phyloP scores from a whole-genome alignment of 306 rosid genomes.

The Hippophae gyantsensis region DNA sequence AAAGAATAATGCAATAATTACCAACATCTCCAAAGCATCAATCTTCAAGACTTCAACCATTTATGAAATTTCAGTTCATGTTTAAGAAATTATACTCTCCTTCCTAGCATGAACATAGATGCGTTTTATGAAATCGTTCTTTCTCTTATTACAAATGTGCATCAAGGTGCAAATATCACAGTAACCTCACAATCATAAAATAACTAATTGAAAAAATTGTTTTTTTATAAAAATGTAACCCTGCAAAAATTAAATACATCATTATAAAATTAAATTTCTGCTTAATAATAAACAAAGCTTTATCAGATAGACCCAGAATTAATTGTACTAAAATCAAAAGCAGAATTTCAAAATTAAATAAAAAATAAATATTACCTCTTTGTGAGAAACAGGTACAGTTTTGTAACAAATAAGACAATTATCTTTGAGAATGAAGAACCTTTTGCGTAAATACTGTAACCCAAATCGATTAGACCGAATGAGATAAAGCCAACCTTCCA shows the following conservation, averaged over 20 bases:
- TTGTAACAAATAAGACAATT: constrained; percentile 62
- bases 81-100: no score
- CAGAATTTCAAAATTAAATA: neutral
- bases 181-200: no score
- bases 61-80: no score
- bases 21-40: no score
- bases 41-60: no score
- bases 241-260: neutral
- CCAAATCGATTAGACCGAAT: constrained; percentile 53
- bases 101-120: no score
- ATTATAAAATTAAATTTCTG: neutral
- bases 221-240: neutral
- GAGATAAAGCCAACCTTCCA: constrained; percentile 89
- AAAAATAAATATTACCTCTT: constrained; percentile 34
- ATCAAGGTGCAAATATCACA: no score
- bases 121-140: no score
- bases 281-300: neutral
- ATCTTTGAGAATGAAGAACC: constrained; percentile 55
- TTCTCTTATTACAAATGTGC: no score
- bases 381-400: constrained; percentile 37
- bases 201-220: neutral
- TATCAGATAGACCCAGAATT: neutral
- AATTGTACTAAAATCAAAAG: neutral
- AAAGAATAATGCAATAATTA: no score
- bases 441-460: constrained; percentile 46